These are phyloP conservation scores for Erodium moschatum DNA, from an alignment of 441 rosid species.

Conservation along the genomic window DNA sequence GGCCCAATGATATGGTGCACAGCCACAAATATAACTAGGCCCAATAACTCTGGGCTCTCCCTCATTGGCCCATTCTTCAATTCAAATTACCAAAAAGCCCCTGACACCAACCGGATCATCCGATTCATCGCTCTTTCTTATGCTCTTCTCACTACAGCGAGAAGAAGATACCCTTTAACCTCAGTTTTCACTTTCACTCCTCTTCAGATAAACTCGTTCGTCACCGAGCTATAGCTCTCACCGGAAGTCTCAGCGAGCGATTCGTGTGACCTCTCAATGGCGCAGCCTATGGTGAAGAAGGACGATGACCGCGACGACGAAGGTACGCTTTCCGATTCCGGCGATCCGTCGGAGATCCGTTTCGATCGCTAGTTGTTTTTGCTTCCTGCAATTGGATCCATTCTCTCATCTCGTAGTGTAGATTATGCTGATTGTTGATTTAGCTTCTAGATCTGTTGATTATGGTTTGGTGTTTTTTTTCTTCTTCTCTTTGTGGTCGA, in stretches of 20 bases:
- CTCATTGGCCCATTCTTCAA: too few relatives aligned
- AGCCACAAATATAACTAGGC: too few relatives aligned
- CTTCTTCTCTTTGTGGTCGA: too few relatives aligned
- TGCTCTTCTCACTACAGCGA: too few relatives aligned
- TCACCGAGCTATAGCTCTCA: slow-evolving; percentile 1
- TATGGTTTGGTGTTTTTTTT: slow-evolving; percentile 16
- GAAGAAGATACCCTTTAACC: too few relatives aligned
- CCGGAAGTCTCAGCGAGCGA: slow-evolving; percentile 23
- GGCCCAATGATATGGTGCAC: too few relatives aligned
- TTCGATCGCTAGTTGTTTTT: background rate
- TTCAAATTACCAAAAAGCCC: too few relatives aligned
- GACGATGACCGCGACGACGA: slow-evolving; percentile 99
- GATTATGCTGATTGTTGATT: slow-evolving; percentile 24
- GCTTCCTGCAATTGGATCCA: background rate
- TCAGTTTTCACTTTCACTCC: background rate
- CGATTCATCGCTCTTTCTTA: too few relatives aligned
- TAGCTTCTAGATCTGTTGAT: slow-evolving; percentile 39
- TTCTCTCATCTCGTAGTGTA: slow-evolving; percentile 13
- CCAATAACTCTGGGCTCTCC: too few relatives aligned
- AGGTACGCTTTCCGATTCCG: slow-evolving; percentile 32
- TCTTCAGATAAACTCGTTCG: background rate
- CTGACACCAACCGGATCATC: too few relatives aligned
- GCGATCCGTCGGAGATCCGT: background rate
- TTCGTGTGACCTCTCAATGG: slow-evolving; percentile 42
- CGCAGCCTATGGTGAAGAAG: slow-evolving; percentile 87